These are phyloP conservation scores for Ophioceras dolichostomum DNA, from an alignment of 2,329 filamentous ascomycete species.

Conservation along the genomic window DNA sequence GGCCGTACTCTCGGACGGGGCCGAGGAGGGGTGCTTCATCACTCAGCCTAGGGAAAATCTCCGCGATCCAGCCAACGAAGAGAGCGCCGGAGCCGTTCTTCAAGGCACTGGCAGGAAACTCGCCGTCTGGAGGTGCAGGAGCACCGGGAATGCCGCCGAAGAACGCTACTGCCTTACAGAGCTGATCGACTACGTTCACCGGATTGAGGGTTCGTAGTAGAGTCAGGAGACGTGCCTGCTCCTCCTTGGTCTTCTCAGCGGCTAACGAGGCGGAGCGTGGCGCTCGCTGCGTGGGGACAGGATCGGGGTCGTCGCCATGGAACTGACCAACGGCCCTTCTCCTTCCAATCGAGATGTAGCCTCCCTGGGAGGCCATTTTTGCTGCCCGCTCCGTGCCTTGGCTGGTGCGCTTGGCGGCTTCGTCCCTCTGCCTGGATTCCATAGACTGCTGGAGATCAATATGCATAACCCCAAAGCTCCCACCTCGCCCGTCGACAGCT, in stretches of 20 bases:
- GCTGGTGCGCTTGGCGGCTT: constrained; percentile 47
- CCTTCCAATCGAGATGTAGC: constrained; percentile 37
- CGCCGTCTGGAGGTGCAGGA: constrained; percentile 33
- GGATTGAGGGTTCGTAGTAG: constrained; percentile 44
- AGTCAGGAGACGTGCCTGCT: constrained; percentile 47
- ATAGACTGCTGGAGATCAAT: constrained; percentile 35
- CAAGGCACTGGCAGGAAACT: constrained; percentile 42
- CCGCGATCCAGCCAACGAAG: constrained; percentile 49
- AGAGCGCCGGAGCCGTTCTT: constrained; percentile 44
- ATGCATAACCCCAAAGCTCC: constrained; percentile 52
- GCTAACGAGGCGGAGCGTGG: constrained; percentile 14
- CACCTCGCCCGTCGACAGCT: constrained; percentile 40
- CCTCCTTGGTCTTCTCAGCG: constrained; percentile 39
- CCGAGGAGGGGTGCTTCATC: neutral
- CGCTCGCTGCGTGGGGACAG: constrained; percentile 1
- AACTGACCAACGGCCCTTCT: constrained; percentile 21
- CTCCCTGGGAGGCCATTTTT: constrained; percentile 38
- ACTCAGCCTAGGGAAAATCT: constrained; percentile 39
- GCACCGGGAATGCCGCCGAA: constrained; percentile 48
- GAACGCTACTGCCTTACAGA: constrained; percentile 50
- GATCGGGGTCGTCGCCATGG: neutral
- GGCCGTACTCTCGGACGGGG: neutral
- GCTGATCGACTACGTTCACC: constrained; percentile 44
- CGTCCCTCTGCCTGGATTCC: constrained; percentile 34
- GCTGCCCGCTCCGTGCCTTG: constrained; percentile 48